A percentile compares a stretch with the other conserved stretches of the same genome.
Evolutionary conservation across 2,329 filamentous ascomycete species (phyloP).

Genomic region (Colletotrichum tamarilloi): DNA sequence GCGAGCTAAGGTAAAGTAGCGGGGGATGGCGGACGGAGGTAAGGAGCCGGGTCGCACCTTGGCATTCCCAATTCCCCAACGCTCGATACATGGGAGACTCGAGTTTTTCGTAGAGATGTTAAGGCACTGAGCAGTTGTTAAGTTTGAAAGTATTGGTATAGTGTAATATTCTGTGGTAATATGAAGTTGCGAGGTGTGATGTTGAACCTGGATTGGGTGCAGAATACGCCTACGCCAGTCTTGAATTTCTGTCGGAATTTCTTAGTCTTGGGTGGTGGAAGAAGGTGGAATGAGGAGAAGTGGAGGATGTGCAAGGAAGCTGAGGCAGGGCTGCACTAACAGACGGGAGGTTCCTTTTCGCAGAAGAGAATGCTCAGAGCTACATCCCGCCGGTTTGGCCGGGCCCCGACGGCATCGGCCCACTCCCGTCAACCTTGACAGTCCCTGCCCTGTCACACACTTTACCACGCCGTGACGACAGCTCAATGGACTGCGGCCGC

Average conservation of each 20-base stretch:
- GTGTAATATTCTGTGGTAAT: slow-evolving; percentile 4
- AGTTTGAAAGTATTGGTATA: not conserved
- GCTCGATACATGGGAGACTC: not conserved
- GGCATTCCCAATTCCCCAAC: not conserved
- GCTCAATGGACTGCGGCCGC: slow-evolving; percentile 30
- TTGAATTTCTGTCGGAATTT: slow-evolving; percentile 15
- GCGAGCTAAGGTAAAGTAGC: not conserved
- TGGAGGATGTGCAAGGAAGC: not conserved
- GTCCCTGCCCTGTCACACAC: not conserved
- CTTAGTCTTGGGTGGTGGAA: slow-evolving; percentile 7
- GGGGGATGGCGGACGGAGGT: not conserved
- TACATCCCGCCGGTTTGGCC: not conserved
- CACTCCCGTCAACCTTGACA: not conserved
- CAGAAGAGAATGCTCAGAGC: not conserved
- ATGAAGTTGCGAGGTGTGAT: not conserved
- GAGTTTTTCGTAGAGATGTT: not conserved
- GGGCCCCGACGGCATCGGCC: not conserved
- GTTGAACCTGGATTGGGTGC: slow-evolving; percentile 4
- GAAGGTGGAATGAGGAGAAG: slow-evolving; percentile 23
- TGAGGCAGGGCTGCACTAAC: not conserved
- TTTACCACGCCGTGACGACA: slow-evolving; percentile 14
- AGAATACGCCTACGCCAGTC: not conserved
- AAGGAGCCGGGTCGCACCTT: not conserved
- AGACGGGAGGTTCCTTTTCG: not conserved
- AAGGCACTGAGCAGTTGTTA: not conserved